Evolutionary conservation across 192 early-diverging fungal species (phyloP).

Genomic region (Dissophora globulifera): DNA sequence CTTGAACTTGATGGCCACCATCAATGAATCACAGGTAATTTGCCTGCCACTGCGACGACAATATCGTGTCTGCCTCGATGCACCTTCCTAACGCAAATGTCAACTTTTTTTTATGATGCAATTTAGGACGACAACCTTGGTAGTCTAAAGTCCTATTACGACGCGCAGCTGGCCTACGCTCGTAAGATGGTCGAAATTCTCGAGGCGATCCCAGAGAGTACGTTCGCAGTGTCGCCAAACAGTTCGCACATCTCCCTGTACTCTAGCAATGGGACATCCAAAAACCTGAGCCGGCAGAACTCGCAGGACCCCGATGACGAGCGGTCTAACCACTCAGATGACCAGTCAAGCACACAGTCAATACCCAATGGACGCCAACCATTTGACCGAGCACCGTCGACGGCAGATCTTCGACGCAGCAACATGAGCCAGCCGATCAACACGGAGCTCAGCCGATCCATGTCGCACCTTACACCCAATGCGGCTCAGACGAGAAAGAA

Average conservation of each 20-base stretch:
- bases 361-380: conserved; percentile 53
- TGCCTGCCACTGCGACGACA: too few species aligned
- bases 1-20: conserved; percentile 78
- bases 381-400: conserved; percentile 57
- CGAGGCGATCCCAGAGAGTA: conserved; percentile 44
- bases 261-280: conserved; percentile 13
- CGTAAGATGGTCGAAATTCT: conserved; percentile 39
- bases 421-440: conserved; percentile 27
- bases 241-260: conserved; percentile 40
- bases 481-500: conserved; percentile 47
- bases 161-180: conserved; percentile 43
- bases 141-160: conserved; percentile 43
- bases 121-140: conserved; percentile 35
- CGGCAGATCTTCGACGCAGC: conserved; percentile 24
- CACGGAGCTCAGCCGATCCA: conserved; percentile 55
- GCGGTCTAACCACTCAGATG: conserved; percentile 21
- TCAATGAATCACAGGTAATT: conserved; percentile 86
- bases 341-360: conserved; percentile 48
- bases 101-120: too few species aligned
- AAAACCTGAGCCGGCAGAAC: conserved; percentile 30
- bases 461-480: conserved; percentile 53
- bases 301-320: conserved; percentile 47
- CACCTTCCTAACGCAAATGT: too few species aligned
- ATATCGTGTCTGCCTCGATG: too few species aligned
- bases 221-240: conserved; percentile 32